Percentiles rank a stretch among this genome's conserved stretches.
Evolutionary conservation across 106 monocot genomes (phyloP).

Genomic region (Dendrobium officinale): DNA sequence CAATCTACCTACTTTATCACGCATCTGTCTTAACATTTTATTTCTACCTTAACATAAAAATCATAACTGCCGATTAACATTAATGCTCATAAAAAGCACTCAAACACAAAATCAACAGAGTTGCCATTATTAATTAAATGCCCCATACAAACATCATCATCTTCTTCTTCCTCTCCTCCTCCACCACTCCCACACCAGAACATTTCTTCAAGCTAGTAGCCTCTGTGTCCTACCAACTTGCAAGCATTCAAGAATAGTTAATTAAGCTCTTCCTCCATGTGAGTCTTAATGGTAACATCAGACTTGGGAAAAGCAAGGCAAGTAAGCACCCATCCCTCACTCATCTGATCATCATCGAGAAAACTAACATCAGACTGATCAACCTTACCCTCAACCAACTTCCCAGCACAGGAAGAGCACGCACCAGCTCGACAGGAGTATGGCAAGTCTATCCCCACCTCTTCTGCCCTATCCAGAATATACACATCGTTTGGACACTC

Average conservation of each 20-base stretch:
- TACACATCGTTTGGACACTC: slow-evolving; percentile 55
- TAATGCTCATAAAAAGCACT: too few relatives aligned
- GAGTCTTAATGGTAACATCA: slow-evolving; percentile 69
- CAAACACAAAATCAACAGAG: too few relatives aligned
- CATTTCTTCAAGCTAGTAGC: too few relatives aligned
- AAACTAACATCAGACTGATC: slow-evolving; percentile 72
- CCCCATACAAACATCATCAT: background rate
- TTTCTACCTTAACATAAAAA: too few relatives aligned
- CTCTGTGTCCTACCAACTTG: too few relatives aligned
- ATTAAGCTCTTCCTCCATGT: slow-evolving; percentile 64
- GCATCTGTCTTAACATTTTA: too few relatives aligned
- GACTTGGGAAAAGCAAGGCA: slow-evolving; percentile 59
- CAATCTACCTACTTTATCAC: too few relatives aligned
- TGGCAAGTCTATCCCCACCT: slow-evolving; percentile 48
- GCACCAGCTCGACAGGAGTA: slow-evolving; percentile 87
- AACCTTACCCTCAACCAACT: slow-evolving; percentile 35
- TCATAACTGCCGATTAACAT: too few relatives aligned
- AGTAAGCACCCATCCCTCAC: slow-evolving; percentile 54
- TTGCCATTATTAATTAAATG: too few relatives aligned
- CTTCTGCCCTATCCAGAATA: slow-evolving; percentile 60
- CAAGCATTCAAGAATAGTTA: too few relatives aligned
- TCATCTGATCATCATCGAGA: slow-evolving; percentile 63
- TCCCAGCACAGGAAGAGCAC: slow-evolving; percentile 82
- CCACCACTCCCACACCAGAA: too few relatives aligned
- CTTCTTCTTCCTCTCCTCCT: too few relatives aligned